Evolutionary conservation across 768 basidiomycete genomes (phyloP).

Genomic region (Leccinellum albellum): DNA sequence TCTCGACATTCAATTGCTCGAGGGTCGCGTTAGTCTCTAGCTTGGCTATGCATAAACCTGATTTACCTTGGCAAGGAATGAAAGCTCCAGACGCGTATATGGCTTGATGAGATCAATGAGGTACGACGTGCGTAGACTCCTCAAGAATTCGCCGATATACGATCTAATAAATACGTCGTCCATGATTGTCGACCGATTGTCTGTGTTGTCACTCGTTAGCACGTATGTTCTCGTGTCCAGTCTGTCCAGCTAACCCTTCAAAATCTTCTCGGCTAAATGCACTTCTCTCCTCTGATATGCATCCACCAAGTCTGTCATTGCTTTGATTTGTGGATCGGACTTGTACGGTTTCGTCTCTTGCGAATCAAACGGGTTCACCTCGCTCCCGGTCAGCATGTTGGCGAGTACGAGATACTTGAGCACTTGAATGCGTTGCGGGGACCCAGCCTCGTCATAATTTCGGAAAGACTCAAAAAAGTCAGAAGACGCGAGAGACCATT

Average conservation of each 20-base stretch:
- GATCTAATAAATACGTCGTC: conserved; percentile 89
- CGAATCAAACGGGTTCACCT: conserved; percentile 98
- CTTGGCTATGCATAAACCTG: not conserved
- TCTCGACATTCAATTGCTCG: conserved; percentile 94
- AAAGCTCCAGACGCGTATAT: conserved; percentile 89
- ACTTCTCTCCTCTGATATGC: conserved; percentile 97
- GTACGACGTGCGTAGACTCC: conserved; percentile 92
- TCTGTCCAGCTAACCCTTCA: conserved; percentile 58
- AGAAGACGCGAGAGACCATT: conserved; percentile 95
- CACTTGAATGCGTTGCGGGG: conserved; percentile 94
- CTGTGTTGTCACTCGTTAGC: conserved; percentile 37
- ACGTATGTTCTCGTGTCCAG: not conserved
- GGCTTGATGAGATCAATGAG: conserved; percentile 98
- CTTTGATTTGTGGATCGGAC: conserved; percentile 92
- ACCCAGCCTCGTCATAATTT: conserved; percentile 98
- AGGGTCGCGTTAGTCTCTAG: not conserved
- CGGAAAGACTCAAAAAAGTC: conserved; percentile 99
- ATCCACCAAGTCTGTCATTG: conserved; percentile 96
- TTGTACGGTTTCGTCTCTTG: conserved; percentile 99
- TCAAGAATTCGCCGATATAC: conserved; percentile 96
- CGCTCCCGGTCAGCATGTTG: conserved; percentile 96
- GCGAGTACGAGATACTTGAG: conserved; percentile 97
- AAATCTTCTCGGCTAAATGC: conserved; percentile 93
- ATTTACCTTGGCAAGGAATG: conserved; percentile 85
- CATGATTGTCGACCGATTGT: conserved; percentile 94